Evolutionary conservation across 441 rosid genomes (phyloP), one percentile per base, ranked within the genome.

Genomic region (Bruguiera hainesii): DNA sequence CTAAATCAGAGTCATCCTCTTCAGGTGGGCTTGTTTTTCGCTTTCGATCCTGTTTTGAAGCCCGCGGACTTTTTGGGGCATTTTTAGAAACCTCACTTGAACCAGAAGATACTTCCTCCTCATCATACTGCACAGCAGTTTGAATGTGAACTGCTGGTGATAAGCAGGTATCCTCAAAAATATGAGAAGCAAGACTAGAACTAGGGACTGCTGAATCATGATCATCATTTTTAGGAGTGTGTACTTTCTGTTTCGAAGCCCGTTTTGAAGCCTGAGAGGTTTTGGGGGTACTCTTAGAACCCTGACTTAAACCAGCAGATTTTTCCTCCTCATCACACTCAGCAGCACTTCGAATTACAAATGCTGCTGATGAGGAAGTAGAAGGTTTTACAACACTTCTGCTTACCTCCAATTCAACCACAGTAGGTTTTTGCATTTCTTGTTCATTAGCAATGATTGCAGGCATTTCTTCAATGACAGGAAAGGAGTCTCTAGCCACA

Each of bases 281-380:
- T 78, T 79, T 88, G 35, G 82, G 63, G 46, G 72, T 69, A 53
- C 71, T 63, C 55, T 68, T 65, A 39, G 79, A 62, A 71, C 59
- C 82, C 80, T 65, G 76, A 64, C 61, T 75, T 73, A 76, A 68
- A 56, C 65, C 65, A 59, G 72, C 75, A 57, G 77, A 73, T 78
- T 82, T 85, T 60, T 87, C 96, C 76, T 72, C 87, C 80, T 86
- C 90, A 35, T 95, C 93, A 80, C 98, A 92, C 73, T 92, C 99
- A 18, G 75, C 91, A 75, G 84, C 87, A 80, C 93, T 92, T 73
- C 97, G 91, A 67, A 95, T 87, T 46, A 90, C 74, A 78, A 95
- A 64, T 30, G 81, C 82, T 66, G 98, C 90, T 49, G 73, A 42
- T 6, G 85, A 71, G 53, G 87, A 77, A 69, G 71, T 49, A 55